A percentile compares a stretch with the other conserved stretches of the same genome.
Conservation (phyloP, 495 filamentous ascomycete genomes). For the Podospora australis region DNA sequence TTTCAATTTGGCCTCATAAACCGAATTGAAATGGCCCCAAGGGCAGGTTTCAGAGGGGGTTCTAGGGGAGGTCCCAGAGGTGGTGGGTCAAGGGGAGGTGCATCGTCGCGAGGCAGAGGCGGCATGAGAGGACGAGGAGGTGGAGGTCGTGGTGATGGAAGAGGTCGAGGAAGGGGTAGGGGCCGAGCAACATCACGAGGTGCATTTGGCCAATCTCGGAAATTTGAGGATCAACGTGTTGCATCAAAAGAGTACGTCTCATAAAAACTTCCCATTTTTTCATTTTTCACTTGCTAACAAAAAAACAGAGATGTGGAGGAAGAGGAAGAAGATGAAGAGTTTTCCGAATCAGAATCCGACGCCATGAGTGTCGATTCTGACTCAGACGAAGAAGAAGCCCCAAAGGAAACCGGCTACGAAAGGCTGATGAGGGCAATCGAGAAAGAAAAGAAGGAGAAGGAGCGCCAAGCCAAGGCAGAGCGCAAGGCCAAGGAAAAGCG, state of each 20-base stretch:
- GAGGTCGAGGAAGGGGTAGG: slow-evolving; percentile 16
- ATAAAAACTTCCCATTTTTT: too few species aligned
- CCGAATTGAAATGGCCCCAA: slow-evolving; percentile 25
- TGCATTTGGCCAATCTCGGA: slow-evolving; percentile 18
- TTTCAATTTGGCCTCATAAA: too few species aligned
- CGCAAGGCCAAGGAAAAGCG: too few species aligned
- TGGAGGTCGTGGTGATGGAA: slow-evolving; percentile 20
- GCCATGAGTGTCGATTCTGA: slow-evolving; percentile 45
- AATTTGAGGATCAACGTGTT: slow-evolving; percentile 33
- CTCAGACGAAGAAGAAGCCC: slow-evolving; percentile 32
- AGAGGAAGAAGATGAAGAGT: slow-evolving; percentile 11
- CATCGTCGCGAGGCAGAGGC: slow-evolving; percentile 6
- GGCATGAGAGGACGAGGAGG: slow-evolving; percentile 23
- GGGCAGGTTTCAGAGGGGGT: slow-evolving; percentile 22
- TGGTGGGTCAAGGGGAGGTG: slow-evolving; percentile 22
- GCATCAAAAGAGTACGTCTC: slow-evolving; percentile 31
- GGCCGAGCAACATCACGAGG: slow-evolving; percentile 30
- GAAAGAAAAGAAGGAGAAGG: too few species aligned
- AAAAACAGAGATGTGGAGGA: slow-evolving; percentile 10
- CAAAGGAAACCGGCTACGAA: too few species aligned
- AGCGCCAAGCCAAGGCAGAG: too few species aligned
- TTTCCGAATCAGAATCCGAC: slow-evolving; percentile 29
- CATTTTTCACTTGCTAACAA: too few species aligned
- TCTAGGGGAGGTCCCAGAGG: slow-evolving; percentile 18
- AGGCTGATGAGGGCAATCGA: slow-evolving; percentile 49